These are phyloP conservation scores for Penicillium corylophilum DNA, from an alignment of 2,329 filamentous ascomycete genomes.

Conservation along the genomic window DNA sequence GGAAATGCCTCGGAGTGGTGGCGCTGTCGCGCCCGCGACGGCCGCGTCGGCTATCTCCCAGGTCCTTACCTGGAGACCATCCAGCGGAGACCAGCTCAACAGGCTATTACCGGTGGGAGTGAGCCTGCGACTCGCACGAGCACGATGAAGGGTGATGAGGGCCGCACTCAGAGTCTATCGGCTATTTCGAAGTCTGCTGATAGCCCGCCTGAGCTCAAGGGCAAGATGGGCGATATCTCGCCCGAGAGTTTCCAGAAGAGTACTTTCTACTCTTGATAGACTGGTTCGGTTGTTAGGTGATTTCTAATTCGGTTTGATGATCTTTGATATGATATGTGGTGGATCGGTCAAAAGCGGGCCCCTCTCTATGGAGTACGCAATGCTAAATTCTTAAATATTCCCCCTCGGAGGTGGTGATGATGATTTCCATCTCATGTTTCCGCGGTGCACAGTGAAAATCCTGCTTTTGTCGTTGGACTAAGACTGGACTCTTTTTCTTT, in stretches of 20 bases:
- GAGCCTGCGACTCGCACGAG: conserved; percentile 51
- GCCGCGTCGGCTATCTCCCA: conserved; percentile 86
- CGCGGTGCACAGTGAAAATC: neutral
- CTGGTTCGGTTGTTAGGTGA: neutral
- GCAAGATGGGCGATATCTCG: conserved; percentile 63
- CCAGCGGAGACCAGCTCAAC: conserved; percentile 52
- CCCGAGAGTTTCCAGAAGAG: conserved; percentile 72
- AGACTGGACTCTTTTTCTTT: neutral
- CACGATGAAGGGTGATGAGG: conserved; percentile 49
- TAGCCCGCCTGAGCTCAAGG: conserved; percentile 53
- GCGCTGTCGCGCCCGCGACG: conserved; percentile 87
- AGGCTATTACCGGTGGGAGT: conserved; percentile 43
- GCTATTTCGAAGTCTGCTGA: conserved; percentile 25
- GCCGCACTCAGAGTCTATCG: conserved; percentile 34
- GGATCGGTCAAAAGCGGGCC: conserved; percentile 2
- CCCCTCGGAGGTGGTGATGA: neutral
- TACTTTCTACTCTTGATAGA: conserved; percentile 61
- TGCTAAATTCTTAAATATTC: too few species aligned
- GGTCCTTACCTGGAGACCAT: conserved; percentile 83
- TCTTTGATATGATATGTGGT: neutral
- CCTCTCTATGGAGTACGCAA: neutral
- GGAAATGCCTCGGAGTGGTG: conserved; percentile 96
- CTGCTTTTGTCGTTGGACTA: neutral
- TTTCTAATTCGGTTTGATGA: neutral
- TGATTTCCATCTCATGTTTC: neutral